Percentiles rank a stretch among this genome's conserved stretches.
These are phyloP conservation scores for Cyclospora cayetanensis DNA, from an alignment of 169 alveolate species.

Conservation along the genomic window DNA sequence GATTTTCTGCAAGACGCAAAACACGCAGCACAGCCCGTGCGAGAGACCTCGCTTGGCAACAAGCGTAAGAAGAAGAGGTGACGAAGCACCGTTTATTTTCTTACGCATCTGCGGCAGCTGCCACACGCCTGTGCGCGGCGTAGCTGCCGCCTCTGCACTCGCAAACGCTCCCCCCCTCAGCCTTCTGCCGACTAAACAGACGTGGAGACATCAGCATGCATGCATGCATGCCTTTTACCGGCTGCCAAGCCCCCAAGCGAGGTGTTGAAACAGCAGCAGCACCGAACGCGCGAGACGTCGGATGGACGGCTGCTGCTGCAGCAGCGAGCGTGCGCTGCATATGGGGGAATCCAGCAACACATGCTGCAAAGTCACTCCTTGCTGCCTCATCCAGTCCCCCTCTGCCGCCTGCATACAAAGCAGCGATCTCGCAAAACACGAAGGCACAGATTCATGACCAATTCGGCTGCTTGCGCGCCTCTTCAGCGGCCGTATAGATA, in stretches of 20 bases:
- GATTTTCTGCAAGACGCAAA: not conserved
- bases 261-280: constrained; percentile 26
- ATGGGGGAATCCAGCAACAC: constrained; percentile 36
- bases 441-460: not conserved
- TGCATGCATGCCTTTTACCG: not conserved
- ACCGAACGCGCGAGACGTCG: not conserved
- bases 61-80: too few relatives aligned
- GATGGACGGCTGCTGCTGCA: constrained; percentile 13
- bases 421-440: not conserved
- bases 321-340: constrained; percentile 25
- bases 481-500: too few relatives aligned
- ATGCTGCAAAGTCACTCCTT: not conserved
- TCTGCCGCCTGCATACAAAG: constrained; percentile 35
- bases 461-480: too few relatives aligned
- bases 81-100: too few relatives aligned
- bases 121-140: too few relatives aligned
- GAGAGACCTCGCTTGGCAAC: too few relatives aligned
- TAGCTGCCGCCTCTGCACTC: too few relatives aligned
- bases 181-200: too few relatives aligned
- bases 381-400: not conserved
- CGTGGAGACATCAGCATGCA: too few relatives aligned
- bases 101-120: too few relatives aligned
- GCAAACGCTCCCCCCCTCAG: too few relatives aligned
- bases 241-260: constrained; percentile 11
- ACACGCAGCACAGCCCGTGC: too few relatives aligned